Percentiles rank a stretch among this genome's conserved stretches.
These are phyloP conservation scores for Pisolithus tinctorius DNA, from an alignment of 768 basidiomycete genomes.

Conservation along the genomic window DNA sequence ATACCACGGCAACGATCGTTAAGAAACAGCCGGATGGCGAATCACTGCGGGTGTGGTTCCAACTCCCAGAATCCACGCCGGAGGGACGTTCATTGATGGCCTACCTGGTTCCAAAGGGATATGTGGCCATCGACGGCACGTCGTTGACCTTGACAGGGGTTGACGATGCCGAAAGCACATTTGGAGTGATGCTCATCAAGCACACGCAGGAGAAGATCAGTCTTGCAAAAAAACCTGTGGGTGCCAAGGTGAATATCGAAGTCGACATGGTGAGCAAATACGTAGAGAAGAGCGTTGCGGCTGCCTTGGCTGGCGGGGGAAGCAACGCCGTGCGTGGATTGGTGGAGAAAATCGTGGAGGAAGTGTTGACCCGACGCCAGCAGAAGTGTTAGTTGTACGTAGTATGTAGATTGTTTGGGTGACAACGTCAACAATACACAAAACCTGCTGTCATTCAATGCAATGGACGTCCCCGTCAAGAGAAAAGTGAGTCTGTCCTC, in stretches of 20 bases:
- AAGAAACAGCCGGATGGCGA: constrained; percentile 71
- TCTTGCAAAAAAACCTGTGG: constrained; percentile 64
- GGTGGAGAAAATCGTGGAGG: constrained; percentile 55
- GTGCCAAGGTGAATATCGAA: constrained; percentile 88
- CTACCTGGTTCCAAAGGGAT: constrained; percentile 92
- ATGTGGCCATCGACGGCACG: constrained; percentile 89
- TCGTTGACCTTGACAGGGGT: constrained; percentile 88
- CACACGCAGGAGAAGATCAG: constrained; percentile 90
- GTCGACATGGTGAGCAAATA: constrained; percentile 94
- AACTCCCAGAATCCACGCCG: constrained; percentile 54
- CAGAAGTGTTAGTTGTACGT: background rate
- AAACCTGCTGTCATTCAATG: background rate
- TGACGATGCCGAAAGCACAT: constrained; percentile 50
- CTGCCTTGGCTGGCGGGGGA: constrained; percentile 53
- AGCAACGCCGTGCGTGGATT: constrained; percentile 39
- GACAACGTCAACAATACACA: background rate
- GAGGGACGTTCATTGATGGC: constrained; percentile 59
- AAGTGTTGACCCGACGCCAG: constrained; percentile 41
- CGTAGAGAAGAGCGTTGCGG: constrained; percentile 74
- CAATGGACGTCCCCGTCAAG: constrained; percentile 37
- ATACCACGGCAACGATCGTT: constrained; percentile 75
- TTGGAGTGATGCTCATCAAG: constrained; percentile 91
- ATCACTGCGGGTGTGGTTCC: constrained; percentile 79
- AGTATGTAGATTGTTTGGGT: too few species aligned
- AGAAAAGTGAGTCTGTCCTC: constrained; percentile 37